Percentiles rank a stretch among this genome's conserved stretches.
phyloP scores from a whole-genome alignment of 2,329 filamentous ascomycete species.

The Drechslerella dactyloides region DNA sequence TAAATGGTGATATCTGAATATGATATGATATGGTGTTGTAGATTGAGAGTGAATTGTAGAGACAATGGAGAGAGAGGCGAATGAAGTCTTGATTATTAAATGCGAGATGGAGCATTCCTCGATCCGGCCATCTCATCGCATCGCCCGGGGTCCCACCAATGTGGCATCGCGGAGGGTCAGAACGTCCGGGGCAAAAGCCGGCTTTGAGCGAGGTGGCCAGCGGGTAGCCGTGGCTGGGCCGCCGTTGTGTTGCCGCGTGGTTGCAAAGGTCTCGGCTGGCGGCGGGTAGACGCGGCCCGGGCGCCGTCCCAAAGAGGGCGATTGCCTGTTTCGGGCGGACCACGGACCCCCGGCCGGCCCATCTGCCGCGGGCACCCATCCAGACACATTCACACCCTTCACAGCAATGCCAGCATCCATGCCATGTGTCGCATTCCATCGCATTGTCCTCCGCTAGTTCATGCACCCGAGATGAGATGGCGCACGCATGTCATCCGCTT shows the following conservation, averaged over 20 bases:
- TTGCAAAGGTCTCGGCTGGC: constrained; percentile 57
- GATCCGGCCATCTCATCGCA: constrained; percentile 39
- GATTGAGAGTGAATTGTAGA: not conserved
- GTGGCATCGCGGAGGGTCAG: too few relatives aligned
- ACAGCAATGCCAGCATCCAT: too few relatives aligned
- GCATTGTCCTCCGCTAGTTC: too few relatives aligned
- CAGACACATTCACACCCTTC: not conserved
- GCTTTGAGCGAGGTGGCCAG: constrained; percentile 10
- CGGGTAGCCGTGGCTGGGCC: constrained; percentile 10
- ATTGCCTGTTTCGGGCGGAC: constrained; percentile 51
- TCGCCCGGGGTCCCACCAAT: too few relatives aligned
- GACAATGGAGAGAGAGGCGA: not conserved
- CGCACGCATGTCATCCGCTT: too few relatives aligned
- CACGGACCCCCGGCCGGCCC: too few relatives aligned
- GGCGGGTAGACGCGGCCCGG: constrained; percentile 60
- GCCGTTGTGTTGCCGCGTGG: constrained; percentile 27
- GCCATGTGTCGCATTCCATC: too few relatives aligned
- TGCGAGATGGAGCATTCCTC: not conserved
- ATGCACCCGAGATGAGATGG: too few relatives aligned
- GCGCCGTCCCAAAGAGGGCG: constrained; percentile 40
- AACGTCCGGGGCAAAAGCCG: not conserved
- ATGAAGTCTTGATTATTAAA: not conserved
- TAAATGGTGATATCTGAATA: not conserved
- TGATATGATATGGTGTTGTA: not conserved
- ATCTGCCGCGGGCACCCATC: too few relatives aligned